Conservation (phyloP, 2,329 filamentous ascomycete species). For the Fusarium sp. region DNA sequence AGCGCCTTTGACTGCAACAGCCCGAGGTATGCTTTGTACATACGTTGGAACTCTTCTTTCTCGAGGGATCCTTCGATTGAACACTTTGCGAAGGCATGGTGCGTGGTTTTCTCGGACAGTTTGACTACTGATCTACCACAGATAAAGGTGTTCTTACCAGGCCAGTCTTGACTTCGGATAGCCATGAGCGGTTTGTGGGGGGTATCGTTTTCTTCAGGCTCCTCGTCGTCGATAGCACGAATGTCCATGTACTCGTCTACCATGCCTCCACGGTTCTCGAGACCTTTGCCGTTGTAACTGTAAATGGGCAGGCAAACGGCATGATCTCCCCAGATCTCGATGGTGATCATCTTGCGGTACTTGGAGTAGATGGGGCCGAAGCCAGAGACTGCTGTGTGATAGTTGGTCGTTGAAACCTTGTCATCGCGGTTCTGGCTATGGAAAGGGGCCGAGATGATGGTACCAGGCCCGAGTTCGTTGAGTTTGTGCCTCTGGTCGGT, state of each 20-base stretch:
- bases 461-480: constrained; percentile 9
- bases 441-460: constrained; percentile 30
- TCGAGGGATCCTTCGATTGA: constrained; percentile 27
- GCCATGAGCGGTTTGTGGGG: constrained; percentile 1
- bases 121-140: constrained; percentile 23
- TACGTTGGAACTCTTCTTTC: neutral
- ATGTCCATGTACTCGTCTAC: constrained; percentile 31
- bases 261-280: constrained; percentile 6
- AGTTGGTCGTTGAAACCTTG: neutral
- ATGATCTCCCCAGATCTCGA: constrained; percentile 31
- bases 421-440: constrained; percentile 18
- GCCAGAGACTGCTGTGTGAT: constrained; percentile 9
- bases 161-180: constrained; percentile 2
- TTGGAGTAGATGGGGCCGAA: constrained; percentile 35
- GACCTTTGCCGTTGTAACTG: constrained; percentile 28
- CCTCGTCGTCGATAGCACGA: constrained; percentile 6
- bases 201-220: neutral
- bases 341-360: constrained; percentile 36
- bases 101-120: constrained; percentile 23
- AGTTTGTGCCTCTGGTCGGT: neutral
- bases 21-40: neutral
- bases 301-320: constrained; percentile 31
- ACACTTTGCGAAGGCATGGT: constrained; percentile 12
- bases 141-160: constrained; percentile 6
- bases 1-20: neutral